A percentile compares a stretch with the other conserved stretches of the same genome.
Evolutionary conservation across 495 filamentous ascomycete genomes (phyloP).

Genomic region (Choiromyces venosus): DNA sequence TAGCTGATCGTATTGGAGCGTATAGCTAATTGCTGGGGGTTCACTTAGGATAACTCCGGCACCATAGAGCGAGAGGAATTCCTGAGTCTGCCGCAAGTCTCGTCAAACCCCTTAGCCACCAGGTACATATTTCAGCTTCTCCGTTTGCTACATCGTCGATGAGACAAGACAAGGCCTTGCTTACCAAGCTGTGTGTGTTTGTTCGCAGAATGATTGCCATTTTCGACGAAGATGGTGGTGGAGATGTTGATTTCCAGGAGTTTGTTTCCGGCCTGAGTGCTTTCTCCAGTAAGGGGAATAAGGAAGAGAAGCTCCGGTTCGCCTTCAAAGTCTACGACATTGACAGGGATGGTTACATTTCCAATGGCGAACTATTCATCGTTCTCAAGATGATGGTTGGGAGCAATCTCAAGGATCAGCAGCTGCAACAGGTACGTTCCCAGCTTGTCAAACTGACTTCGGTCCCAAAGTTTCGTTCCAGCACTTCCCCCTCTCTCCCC

Average conservation of each 20-base stretch:
- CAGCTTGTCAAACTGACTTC: not conserved
- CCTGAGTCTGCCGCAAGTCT: conserved; percentile 92
- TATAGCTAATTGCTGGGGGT: conserved; percentile 30
- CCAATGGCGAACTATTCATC: conserved; percentile 97
- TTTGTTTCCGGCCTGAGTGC: conserved; percentile 94
- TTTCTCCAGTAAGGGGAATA: conserved; percentile 96
- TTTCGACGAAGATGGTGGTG: conserved; percentile 97
- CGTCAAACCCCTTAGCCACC: conserved; percentile 93
- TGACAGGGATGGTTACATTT: conserved; percentile 96
- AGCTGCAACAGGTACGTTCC: conserved; percentile 71
- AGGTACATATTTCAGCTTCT: conserved; percentile 50
- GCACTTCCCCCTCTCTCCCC: conserved; percentile 11
- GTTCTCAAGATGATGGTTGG: conserved; percentile 99
- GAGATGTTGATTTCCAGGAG: conserved; percentile 97
- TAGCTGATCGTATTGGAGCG: conserved; percentile 2
- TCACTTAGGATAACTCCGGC: conserved; percentile 80
- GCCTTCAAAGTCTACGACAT: conserved; percentile 99
- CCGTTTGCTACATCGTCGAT: not conserved
- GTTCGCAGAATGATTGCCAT: conserved; percentile 88
- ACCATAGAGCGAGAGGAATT: conserved; percentile 99
- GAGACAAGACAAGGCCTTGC: conserved; percentile 8
- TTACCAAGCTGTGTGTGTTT: conserved; percentile 14
- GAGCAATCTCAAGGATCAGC: conserved; percentile 97
- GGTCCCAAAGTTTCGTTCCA: conserved; percentile 19
- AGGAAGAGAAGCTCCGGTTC: conserved; percentile 96